Conservation (phyloP, 1,139 yeast genomes). For the Taphrina flavorubra region DNA sequence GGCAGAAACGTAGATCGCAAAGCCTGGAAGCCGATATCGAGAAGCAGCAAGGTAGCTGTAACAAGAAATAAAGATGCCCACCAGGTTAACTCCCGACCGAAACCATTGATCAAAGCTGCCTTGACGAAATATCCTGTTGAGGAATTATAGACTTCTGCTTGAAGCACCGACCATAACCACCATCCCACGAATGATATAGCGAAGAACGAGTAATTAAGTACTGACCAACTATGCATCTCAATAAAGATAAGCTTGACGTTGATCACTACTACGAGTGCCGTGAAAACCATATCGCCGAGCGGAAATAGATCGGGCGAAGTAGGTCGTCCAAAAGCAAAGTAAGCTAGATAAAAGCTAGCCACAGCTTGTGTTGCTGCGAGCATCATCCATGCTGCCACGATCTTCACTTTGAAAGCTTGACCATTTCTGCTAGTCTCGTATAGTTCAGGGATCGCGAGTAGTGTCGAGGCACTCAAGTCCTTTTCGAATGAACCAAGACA, state of each 20-base stretch:
- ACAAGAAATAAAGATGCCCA: conserved; percentile 76
- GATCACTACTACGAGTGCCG: conserved; percentile 72
- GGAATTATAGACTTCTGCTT: conserved; percentile 69
- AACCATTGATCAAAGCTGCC: conserved; percentile 67
- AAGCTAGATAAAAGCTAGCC: conserved; percentile 59
- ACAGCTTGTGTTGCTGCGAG: conserved; percentile 80
- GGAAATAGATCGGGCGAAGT: conserved; percentile 65
- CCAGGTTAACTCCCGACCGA: conserved; percentile 80
- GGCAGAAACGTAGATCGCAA: conserved; percentile 65
- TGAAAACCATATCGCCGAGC: conserved; percentile 74
- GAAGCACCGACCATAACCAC: conserved; percentile 79
- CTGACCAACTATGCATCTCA: conserved; percentile 81
- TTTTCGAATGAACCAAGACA: conserved; percentile 95
- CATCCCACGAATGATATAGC: conserved; percentile 84
- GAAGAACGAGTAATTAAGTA: conserved; percentile 72
- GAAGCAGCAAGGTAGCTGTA: conserved; percentile 60
- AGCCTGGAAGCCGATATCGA: conserved; percentile 70
- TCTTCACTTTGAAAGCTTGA: conserved; percentile 70
- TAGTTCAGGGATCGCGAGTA: conserved; percentile 88
- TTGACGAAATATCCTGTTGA: conserved; percentile 73
- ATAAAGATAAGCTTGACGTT: conserved; percentile 78
- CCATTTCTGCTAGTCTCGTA: conserved; percentile 75
- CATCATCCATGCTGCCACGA: conserved; percentile 79
- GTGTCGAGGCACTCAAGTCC: conserved; percentile 84
- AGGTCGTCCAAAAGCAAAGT: conserved; percentile 65